Evolutionary conservation across 169 alveolate genomes (phyloP), one percentile per base, ranked within the genome.

Genomic region (Theileria luwenshuni): DNA sequence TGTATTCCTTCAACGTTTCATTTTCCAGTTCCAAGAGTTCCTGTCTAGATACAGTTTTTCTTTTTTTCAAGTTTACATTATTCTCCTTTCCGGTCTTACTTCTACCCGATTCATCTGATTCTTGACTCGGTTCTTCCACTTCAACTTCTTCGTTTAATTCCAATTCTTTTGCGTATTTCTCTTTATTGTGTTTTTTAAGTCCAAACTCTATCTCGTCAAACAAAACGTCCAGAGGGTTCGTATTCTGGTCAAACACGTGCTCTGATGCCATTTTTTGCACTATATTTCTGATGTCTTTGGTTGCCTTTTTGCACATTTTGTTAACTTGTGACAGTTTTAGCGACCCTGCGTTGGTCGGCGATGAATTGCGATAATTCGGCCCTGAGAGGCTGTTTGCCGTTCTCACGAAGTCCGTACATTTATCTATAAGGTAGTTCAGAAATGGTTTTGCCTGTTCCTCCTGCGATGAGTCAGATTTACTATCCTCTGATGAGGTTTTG

Each of bases 151-250:
- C 38, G 32, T 10, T 38, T 10, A 38, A 38, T 10, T 38, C 45
- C 5, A 2, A 27, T 56, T 56, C 42, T 27, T 56, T 38, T 56
- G 65, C 0, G 38, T 28, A 23, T 56, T 56, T 56, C 47, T 15
- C 23, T 21, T 56, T 56, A 15, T 38, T 27, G 12, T 19, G 0
- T n/a, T 25, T 43, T 33, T 63, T 63, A 1, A 63, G 28, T n/a
- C 43, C 72, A 19, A 6, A n/a, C 27, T 63, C 43, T 27, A 63
- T 63, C 59, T 63, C 72, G 19, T 63, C 72, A 15, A 63, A 25
- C 38, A 63, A 41, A 1, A 63, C 56, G 38, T 63, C 72, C 10
- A 63, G 7, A 25, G 32, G 19, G 38, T 43, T 56, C 12, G 65
- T 56, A 1, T 21, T 21, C 35, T 56, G 23, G 10, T 56, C 65